phyloP scores from a whole-genome alignment of 148 eudicot species.

The Pouteria glomerata region DNA sequence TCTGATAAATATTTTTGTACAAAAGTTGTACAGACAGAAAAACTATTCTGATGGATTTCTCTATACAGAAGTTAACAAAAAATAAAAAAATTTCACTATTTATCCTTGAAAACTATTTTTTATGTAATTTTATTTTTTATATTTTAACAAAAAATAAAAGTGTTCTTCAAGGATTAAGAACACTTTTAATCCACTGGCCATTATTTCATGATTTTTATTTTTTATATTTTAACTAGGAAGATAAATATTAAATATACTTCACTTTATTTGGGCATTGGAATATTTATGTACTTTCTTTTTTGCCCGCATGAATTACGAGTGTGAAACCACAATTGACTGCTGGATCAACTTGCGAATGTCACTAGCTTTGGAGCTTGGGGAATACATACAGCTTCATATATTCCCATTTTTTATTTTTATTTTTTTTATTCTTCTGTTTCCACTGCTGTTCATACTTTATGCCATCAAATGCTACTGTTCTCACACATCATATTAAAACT shows the following conservation, averaged over 20 bases:
- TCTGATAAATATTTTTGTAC: no score
- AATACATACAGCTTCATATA: not conserved
- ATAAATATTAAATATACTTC: no score
- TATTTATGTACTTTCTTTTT: not conserved
- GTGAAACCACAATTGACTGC: no score
- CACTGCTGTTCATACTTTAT: not conserved
- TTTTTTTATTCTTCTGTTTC: conserved; percentile 2
- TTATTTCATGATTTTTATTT: not conserved
- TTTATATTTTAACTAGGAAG: not conserved
- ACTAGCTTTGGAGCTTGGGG: not conserved
- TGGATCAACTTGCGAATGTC: not conserved
- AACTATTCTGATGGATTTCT: no score
- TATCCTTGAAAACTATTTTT: no score
- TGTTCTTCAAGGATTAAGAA: no score
- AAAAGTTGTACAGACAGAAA: no score
- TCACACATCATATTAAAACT: no score
- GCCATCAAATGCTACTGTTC: not conserved
- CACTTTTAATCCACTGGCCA: not conserved
- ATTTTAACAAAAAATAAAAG: no score
- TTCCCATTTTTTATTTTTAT: not conserved
- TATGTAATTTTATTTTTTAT: no score
- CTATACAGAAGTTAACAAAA: no score
- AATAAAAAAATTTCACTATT: no score
- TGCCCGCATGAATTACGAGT: not conserved
- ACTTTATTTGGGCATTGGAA: not conserved